Conservation (phyloP, 2,329 filamentous ascomycete species). For the Basipetospora sp. region DNA sequence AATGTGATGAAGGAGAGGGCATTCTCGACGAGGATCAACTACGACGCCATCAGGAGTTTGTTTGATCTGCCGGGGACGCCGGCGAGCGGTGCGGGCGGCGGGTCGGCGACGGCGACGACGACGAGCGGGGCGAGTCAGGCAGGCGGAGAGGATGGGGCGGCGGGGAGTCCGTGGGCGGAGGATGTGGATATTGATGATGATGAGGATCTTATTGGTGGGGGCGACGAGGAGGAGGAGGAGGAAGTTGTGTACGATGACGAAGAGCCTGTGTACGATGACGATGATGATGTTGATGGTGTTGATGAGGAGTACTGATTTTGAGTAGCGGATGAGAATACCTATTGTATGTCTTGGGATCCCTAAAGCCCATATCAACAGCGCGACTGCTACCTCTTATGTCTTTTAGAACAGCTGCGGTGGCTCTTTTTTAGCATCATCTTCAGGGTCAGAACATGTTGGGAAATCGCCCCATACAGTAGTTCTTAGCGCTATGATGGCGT, state of each 20-base stretch:
- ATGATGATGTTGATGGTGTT: constrained; percentile 15
- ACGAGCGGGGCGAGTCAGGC: constrained; percentile 24
- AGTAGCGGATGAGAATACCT: too few relatives aligned
- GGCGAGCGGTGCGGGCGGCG: constrained; percentile 17
- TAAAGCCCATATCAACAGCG: too few relatives aligned
- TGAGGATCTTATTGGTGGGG: constrained; percentile 21
- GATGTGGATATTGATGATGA: constrained; percentile 21
- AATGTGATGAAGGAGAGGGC: constrained; percentile 52
- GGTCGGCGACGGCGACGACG: constrained; percentile 34
- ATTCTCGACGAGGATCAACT: constrained; percentile 64
- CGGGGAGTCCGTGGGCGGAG: constrained; percentile 20
- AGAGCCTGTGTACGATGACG: constrained; percentile 16
- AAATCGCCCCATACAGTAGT: too few relatives aligned
- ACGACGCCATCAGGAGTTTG: constrained; percentile 45
- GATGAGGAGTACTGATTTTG: neutral
- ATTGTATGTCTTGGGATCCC: too few relatives aligned
- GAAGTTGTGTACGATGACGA: constrained; percentile 19
- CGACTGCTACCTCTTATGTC: too few relatives aligned
- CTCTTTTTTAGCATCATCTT: too few relatives aligned
- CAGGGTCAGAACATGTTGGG: too few relatives aligned
- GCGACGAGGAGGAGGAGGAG: constrained; percentile 21
- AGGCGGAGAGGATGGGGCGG: constrained; percentile 14
- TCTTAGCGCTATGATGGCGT: too few relatives aligned
- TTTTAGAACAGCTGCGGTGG: too few relatives aligned
- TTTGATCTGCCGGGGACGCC: constrained; percentile 28